Conservation (phyloP, 352 stramenopile species). For the Pythium periplocum region DNA sequence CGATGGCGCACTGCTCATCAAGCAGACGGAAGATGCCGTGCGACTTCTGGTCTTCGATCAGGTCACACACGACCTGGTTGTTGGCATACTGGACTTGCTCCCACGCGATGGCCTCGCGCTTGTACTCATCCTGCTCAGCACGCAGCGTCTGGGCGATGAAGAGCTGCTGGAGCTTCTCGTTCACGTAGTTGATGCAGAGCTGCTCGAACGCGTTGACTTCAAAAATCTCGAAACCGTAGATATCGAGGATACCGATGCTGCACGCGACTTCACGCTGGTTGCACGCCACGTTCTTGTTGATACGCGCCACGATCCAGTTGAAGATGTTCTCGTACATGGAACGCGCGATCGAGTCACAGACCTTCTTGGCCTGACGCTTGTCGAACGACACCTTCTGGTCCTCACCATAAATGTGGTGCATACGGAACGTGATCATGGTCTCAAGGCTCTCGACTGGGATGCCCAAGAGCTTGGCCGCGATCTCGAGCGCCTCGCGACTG, state of each 20-base stretch:
- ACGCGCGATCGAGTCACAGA: conserved; percentile 80
- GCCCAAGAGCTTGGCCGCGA: conserved; percentile 54
- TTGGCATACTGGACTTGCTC: conserved; percentile 80
- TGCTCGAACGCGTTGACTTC: conserved; percentile 89
- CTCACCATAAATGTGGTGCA: conserved; percentile 73
- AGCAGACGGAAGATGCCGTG: conserved; percentile 79
- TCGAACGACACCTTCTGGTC: conserved; percentile 78
- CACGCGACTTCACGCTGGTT: conserved; percentile 56
- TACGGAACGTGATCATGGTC: conserved; percentile 68
- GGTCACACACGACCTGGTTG: conserved; percentile 85
- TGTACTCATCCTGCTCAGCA: conserved; percentile 77
- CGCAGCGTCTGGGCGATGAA: conserved; percentile 85
- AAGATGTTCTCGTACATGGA: conserved; percentile 90
- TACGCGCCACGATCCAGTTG: conserved; percentile 80
- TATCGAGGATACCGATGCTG: conserved; percentile 86
- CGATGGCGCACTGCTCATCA: conserved; percentile 76
- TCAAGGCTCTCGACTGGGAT: conserved; percentile 60
- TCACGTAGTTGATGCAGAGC: conserved; percentile 90
- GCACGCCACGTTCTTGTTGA: conserved; percentile 82
- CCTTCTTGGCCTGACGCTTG: conserved; percentile 70
- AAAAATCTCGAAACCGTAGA: conserved; percentile 90
- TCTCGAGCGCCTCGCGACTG: conserved; percentile 49
- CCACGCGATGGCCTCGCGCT: conserved; percentile 67
- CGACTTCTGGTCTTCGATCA: conserved; percentile 83
- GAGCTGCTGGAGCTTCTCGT: conserved; percentile 84